These are phyloP conservation scores for Mrakia hoshinonis DNA, from an alignment of 768 basidiomycete species.

Conservation along the genomic window DNA sequence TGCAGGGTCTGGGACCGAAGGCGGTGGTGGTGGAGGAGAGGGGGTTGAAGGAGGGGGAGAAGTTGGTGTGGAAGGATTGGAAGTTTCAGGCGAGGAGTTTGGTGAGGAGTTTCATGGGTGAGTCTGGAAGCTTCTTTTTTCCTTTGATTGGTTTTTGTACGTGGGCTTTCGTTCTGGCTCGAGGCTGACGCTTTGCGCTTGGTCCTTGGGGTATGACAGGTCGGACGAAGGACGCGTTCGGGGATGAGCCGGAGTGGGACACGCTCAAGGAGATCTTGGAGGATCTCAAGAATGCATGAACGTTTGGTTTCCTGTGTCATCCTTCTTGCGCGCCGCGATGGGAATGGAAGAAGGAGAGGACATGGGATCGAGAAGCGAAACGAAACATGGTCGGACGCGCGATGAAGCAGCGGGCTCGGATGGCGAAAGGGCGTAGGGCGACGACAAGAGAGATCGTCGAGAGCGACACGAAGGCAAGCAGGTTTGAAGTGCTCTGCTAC, in stretches of 20 bases:
- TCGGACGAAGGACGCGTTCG: conserved; percentile 47
- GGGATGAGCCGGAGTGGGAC: conserved; percentile 78
- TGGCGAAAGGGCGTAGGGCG: too few species aligned
- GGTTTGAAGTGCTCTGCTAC: too few species aligned
- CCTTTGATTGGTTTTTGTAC: not conserved
- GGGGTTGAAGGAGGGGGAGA: conserved; percentile 35
- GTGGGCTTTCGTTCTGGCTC: not conserved
- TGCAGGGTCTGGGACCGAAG: conserved; percentile 72
- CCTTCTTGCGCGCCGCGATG: too few species aligned
- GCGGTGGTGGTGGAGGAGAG: conserved; percentile 37
- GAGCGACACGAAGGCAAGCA: too few species aligned
- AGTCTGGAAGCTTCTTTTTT: conserved; percentile 29
- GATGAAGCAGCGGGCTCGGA: too few species aligned
- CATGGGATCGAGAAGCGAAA: too few species aligned
- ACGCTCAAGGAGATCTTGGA: conserved; percentile 58
- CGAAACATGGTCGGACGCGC: too few species aligned
- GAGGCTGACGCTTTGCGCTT: not conserved
- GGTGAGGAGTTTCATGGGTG: conserved; percentile 76
- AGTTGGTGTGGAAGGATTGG: conserved; percentile 56
- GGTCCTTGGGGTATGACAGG: conserved; percentile 1
- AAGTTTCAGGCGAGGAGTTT: conserved; percentile 75
- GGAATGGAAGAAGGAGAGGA: too few species aligned
- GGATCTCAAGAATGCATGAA: conserved; percentile 47
- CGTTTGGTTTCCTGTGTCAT: not conserved
- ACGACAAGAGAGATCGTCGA: too few species aligned